Base-by-base conservation (phyloP, 129 eudicot genomes). In the Artemisia annua region DNA sequence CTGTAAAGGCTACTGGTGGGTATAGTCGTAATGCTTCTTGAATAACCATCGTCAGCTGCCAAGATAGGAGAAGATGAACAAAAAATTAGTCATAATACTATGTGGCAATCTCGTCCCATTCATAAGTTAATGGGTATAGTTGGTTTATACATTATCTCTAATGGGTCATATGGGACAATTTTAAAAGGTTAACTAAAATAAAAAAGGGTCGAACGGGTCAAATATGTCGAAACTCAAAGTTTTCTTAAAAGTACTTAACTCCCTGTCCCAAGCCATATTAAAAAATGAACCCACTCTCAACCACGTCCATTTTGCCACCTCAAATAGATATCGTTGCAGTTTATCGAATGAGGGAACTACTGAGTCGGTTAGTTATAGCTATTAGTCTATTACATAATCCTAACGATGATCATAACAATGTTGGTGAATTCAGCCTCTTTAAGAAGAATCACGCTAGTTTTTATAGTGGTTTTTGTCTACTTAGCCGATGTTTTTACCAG, bases 11-110 rank as follows among this genome's bases (percentile, higher is more conserved):
- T 13, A 59, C 84, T 2, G 86, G 82, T 11, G 91, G 82, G 48
- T 83, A 89, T 1, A 89, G 84, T 3, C 89, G 82, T 6, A 89
- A 70, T 4, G 87, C 74, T 68, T 89, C 91, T 63, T 79, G 89
- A 46, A 88, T 85, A 43, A 86, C 70, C 82, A 74, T 88, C n/a
- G 67, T 83, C 70, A 88, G 48, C 91, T 88, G 81, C 76, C 53
- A 60, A 16, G 18, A n/a, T 2, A 62, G 15, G 58, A 62, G 5
- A 51, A 52, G 6, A 20, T 15, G 51, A n/a, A 7, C 2, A 44
- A 7, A 11, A 11, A 1, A 3, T 54, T 71, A 46, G 65, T 55
- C 2, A 10, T 14, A 54, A 0, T 58, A 12, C 14, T 61, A 14
- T 61, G 43, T 39, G 46, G 46, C 0, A 39, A 39, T 39, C 46